phyloP scores from a whole-genome alignment of 139 green algal species.

The Ettlia oleoabundans region DNA sequence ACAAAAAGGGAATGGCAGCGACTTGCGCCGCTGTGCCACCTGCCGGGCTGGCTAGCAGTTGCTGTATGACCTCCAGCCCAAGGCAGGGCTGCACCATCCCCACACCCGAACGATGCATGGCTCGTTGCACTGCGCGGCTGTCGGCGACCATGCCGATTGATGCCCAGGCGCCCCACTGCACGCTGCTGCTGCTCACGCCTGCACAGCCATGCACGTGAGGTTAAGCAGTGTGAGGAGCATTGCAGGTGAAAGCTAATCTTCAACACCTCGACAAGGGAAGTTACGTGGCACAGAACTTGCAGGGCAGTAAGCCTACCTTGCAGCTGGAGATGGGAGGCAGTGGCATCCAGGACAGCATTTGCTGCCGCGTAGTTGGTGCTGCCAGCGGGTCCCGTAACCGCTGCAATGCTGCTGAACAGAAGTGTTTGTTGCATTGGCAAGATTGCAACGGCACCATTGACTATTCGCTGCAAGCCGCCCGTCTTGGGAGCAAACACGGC shows the following conservation, averaged over 20 bases:
- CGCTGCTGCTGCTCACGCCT: conserved; percentile 37
- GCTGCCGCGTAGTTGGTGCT: conserved; percentile 50
- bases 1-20: conserved; percentile 24
- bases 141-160: conserved; percentile 57
- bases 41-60: neutral
- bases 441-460: neutral
- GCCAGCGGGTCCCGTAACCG: conserved; percentile 50
- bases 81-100: conserved; percentile 59
- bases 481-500: conserved; percentile 63
- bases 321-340: neutral
- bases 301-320: too few species aligned
- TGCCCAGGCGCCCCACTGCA: conserved; percentile 70
- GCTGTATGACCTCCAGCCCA: conserved; percentile 55
- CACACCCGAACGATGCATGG: conserved; percentile 70
- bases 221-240: neutral
- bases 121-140: conserved; percentile 34
- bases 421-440: conserved; percentile 28
- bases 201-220: too few species aligned
- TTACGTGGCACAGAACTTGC: too few species aligned
- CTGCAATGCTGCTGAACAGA: conserved; percentile 65
- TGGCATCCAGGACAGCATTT: conserved; percentile 49
- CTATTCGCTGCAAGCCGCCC: neutral
- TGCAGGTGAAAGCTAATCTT: neutral
- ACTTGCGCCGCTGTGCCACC: neutral
- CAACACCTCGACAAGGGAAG: too few species aligned